Base-by-base conservation (phyloP, 768 basidiomycete species). In the Flagelloscypha sp. region DNA sequence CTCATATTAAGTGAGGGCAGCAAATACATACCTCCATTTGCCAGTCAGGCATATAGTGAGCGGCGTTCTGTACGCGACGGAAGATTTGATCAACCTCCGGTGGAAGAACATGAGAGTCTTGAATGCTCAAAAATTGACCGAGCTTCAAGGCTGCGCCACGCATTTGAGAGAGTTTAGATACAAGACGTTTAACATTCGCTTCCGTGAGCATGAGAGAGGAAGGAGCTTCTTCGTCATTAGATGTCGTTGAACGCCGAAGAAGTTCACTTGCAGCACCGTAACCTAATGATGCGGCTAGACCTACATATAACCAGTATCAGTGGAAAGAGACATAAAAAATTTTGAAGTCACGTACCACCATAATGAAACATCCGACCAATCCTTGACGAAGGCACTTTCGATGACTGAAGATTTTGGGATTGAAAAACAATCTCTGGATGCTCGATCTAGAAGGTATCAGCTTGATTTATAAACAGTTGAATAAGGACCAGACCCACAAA, bases 1-100 rank as follows among this genome's bases (percentile, higher is more conserved):
- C n/a, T n/a, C n/a, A 17, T 3, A 24, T n/a, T 10, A 5, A 18
- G 25, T 24, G 1, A 40, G 7, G 7, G 30, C 40, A 21, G 36
- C 7, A 18, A 5, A 5, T 3, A 52, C 59, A 13, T 11, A 88
- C 93, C 74, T 93, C 85, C 79, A 97, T 84, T 54, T 99, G 94
- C 84, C 85, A 93, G 46, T 94, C 84, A 0, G 94, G 94, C 94
- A 99, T 99, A 54, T 97, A 97, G 56, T 99, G 89, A 1, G 94
- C 94, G 46, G 83, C 79, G 45, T 94, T 87, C 53, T 98, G 94
- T 0, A 99, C 93, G 19, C 83, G 67, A 33, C 89, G 74, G 47
- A 99, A 79, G 20, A 99, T 83, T 36, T 74, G 70, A 50, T 97
- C 92, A 3, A 97, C 59, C 44, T 94, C 89, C 0, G 84, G 74